Percentiles rank a stretch among this genome's conserved stretches.
These are phyloP conservation scores for Avena eriantha DNA, from an alignment of 176 grass and related monocot species.

Conservation along the genomic window DNA sequence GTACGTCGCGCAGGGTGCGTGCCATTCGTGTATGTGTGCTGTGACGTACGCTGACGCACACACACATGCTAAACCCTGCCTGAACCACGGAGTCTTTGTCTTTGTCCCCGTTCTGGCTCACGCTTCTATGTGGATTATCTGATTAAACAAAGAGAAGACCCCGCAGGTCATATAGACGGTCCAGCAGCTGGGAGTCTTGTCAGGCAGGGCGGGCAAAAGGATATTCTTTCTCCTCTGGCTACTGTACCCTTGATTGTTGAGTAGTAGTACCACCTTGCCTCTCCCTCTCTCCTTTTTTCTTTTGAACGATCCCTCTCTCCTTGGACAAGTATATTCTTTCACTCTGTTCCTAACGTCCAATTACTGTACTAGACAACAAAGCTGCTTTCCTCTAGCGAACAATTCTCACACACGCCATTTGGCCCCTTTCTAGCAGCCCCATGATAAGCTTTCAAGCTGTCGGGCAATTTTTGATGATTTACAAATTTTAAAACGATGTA, in stretches of 20 bases:
- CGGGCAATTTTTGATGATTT: too few relatives aligned
- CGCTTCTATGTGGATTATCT: neutral
- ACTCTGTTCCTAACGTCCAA: neutral
- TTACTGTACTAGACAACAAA: too few relatives aligned
- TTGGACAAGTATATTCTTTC: slow-evolving; percentile 29
- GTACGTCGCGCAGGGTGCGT: too few relatives aligned
- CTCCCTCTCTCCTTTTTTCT: neutral
- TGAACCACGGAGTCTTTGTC: too few relatives aligned
- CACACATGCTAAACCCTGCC: neutral
- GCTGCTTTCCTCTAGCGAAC: too few relatives aligned
- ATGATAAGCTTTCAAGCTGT: too few relatives aligned
- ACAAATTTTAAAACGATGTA: too few relatives aligned
- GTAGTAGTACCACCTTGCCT: neutral
- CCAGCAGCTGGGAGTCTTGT: neutral
- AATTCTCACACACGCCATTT: too few relatives aligned
- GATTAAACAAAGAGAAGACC: neutral
- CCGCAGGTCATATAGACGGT: too few relatives aligned
- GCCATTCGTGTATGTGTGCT: too few relatives aligned
- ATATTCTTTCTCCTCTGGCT: slow-evolving; percentile 22
- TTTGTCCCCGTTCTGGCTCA: neutral
- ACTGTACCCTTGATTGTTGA: neutral
- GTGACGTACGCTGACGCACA: too few relatives aligned
- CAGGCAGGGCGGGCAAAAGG: neutral
- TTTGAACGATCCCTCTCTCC: neutral
- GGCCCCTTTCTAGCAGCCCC: too few relatives aligned